Evolutionary conservation across 495 filamentous ascomycete genomes (phyloP), one percentile per base, ranked within the genome.

Genomic region (Chaetomium tenue): DNA sequence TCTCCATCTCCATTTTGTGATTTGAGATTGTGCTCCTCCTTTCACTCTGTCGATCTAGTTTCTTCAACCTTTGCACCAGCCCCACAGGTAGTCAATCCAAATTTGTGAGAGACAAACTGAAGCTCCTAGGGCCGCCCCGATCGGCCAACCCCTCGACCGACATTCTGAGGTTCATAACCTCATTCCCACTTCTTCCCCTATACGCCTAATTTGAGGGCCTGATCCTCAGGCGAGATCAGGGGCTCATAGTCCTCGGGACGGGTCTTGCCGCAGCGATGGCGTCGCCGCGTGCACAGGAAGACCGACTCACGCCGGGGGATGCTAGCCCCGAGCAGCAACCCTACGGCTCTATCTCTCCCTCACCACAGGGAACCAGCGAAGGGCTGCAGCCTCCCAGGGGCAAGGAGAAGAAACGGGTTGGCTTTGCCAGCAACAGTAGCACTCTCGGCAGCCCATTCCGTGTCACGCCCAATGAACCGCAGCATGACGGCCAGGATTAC

Each of bases 331-430:
- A 65, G 15, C 59, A 60, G 42, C 52, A 53, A 48, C 20, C 47
- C 13, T 46, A 60, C 12, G 22, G n/a, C 20, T 50, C 46, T 23
- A 18, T 20, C 46, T 20, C 46, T 22, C 46, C 8, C n/a, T 46
- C 60, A 16, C 50, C 58, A 5, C 57, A 59, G 46, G 51, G 13
- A 12, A 20, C n/a, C 11, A 26, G 11, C 3, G 61, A 64, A 15
- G 55, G 26, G n/a, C 18, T 30, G 16, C 64, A 53, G 20, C 64
- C 59, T 16, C 58, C 61, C 46, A 73, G 64, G 50, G 64, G 61
- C 26, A 75, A 62, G 58, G 73, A 74, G 64, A 75, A 74, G 64
- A 75, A 75, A 58, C 66, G 60, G 44, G 73, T 75, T 23, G 73
- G 70, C 12, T 75, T 75, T 28, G 64, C 60, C 4, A 66, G 64